phyloP scores from a whole-genome alignment of 306 rosid genomes.

The Notholithocarpus densiflorus region DNA sequence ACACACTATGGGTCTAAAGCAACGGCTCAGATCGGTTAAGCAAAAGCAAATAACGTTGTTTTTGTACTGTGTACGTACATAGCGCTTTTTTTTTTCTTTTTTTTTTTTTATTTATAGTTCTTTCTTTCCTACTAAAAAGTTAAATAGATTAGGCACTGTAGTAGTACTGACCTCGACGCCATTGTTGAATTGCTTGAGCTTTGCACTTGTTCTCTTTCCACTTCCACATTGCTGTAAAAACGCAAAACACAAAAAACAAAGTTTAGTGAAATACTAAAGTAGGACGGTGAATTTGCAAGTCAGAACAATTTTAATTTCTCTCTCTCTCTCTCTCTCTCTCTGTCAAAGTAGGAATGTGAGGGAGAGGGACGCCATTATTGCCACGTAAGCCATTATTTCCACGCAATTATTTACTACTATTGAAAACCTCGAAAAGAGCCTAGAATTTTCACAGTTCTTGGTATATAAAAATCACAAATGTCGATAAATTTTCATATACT shows the following conservation, averaged over 20 bases:
- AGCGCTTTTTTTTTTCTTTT: neutral
- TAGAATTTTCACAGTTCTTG: neutral
- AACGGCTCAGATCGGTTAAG: constrained; percentile 38
- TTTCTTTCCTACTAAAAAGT: neutral
- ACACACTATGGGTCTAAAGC: neutral
- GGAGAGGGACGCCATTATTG: neutral
- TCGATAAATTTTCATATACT: neutral
- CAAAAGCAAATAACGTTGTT: constrained; percentile 18
- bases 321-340: neutral
- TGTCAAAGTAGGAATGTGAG: neutral
- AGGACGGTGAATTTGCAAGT: neutral
- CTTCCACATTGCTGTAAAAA: constrained; percentile 41
- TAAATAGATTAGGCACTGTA: constrained; percentile 3
- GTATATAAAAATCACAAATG: neutral
- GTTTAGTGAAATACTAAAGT: neutral
- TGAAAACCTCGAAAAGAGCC: neutral
- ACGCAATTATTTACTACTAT: too few relatives aligned
- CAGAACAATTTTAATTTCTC: neutral
- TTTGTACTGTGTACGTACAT: neutral
- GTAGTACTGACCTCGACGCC: constrained; percentile 56
- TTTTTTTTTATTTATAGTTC: neutral
- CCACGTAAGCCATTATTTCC: too few relatives aligned
- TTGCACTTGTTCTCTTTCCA: constrained; percentile 25
- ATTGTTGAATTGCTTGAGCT: constrained; percentile 76
- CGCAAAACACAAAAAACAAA: neutral